Percentiles rank a stretch among this genome's conserved stretches.
These are phyloP conservation scores for Hysterium pulicare DNA, from an alignment of 2,329 filamentous ascomycete genomes.

Conservation along the genomic window DNA sequence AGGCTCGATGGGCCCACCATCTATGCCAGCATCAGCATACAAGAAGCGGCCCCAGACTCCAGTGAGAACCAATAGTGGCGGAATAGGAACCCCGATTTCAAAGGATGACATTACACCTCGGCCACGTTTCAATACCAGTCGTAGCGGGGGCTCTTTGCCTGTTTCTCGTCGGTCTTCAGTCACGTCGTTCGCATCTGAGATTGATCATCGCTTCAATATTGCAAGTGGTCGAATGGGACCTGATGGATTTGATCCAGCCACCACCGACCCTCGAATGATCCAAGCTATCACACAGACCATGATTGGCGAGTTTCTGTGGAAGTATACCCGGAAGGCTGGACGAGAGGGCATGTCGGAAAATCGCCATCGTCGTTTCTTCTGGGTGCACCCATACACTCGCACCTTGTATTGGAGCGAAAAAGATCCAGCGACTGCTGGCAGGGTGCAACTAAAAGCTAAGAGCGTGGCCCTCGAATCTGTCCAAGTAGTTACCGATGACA, in stretches of 20 bases:
- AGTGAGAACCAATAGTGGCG: constrained; percentile 35
- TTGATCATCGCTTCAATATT: constrained; percentile 87
- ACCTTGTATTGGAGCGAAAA: constrained; percentile 95
- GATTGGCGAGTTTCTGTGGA: constrained; percentile 99
- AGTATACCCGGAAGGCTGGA: constrained; percentile 94
- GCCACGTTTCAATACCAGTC: constrained; percentile 40
- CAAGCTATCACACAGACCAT: constrained; percentile 99
- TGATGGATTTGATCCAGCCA: constrained; percentile 59
- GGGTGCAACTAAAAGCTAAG: constrained; percentile 74
- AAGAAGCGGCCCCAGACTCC: constrained; percentile 44
- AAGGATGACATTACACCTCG: constrained; percentile 57
- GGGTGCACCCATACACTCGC: constrained; percentile 96
- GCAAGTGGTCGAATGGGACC: constrained; percentile 51
- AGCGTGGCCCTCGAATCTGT: constrained; percentile 93
- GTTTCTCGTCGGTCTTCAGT: constrained; percentile 75
- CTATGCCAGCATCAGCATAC: constrained; percentile 73
- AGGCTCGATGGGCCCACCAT: constrained; percentile 76
- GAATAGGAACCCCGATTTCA: constrained; percentile 41
- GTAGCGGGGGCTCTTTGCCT: constrained; percentile 48
- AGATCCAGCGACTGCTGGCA: constrained; percentile 77
- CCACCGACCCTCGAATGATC: constrained; percentile 95
- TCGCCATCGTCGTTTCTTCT: constrained; percentile 93
- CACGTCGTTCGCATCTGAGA: constrained; percentile 91
- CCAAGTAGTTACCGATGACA: constrained; percentile 87
- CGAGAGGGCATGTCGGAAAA: constrained; percentile 84